These are phyloP conservation scores for Pilatotrama ljubarskyi DNA, from an alignment of 768 basidiomycete genomes.

Conservation along the genomic window DNA sequence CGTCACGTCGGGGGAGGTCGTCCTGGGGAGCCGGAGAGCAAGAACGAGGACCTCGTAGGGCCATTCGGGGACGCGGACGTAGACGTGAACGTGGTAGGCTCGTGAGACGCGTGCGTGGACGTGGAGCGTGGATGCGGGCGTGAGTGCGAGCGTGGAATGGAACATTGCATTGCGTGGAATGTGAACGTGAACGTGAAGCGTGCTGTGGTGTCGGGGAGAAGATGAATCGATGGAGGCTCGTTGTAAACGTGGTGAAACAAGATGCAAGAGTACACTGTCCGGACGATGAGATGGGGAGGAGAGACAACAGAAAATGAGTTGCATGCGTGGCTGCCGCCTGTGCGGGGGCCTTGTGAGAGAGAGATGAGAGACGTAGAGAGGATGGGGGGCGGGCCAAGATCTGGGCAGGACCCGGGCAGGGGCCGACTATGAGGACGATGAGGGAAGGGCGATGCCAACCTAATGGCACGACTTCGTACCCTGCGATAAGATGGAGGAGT, in stretches of 20 bases:
- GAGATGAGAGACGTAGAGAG: not conserved
- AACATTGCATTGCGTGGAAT: constrained; percentile 3
- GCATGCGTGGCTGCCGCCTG: constrained; percentile 19
- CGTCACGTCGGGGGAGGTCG: not conserved
- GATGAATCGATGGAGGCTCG: not conserved
- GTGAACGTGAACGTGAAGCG: constrained; percentile 5
- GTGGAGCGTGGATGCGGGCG: not conserved
- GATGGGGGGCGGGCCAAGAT: not conserved
- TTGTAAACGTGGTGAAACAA: constrained; percentile 16
- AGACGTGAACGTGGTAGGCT: not conserved
- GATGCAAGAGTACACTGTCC: constrained; percentile 21
- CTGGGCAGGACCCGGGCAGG: not conserved
- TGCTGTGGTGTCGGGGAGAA: not conserved
- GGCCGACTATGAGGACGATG: not conserved
- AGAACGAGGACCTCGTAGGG: not conserved
- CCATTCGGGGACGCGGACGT: not conserved
- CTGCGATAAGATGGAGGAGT: not conserved
- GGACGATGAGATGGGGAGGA: constrained; percentile 7
- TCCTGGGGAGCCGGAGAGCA: not conserved
- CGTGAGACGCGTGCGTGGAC: not conserved
- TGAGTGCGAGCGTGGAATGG: constrained; percentile 11
- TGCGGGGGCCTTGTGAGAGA: constrained; percentile 8
- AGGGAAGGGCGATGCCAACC: not conserved
- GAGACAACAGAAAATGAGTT: constrained; percentile 10
- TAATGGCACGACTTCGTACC: not conserved